Base-by-base conservation (phyloP, 2,329 filamentous ascomycete genomes). In the Bipolaris oryzae region DNA sequence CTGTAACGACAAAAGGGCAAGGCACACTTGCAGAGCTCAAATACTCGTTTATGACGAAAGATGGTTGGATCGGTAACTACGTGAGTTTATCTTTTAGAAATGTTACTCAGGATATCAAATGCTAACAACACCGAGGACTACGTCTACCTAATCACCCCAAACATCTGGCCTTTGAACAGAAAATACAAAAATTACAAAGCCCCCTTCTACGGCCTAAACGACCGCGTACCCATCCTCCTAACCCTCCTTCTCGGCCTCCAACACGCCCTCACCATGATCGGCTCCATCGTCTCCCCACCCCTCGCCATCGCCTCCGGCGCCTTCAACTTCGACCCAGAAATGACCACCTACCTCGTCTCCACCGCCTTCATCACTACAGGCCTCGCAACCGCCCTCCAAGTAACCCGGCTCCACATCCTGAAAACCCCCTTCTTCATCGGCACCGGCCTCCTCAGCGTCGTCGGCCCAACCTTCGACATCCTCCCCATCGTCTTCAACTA, bases 41-140 rank as follows among this genome's bases (percentile, higher is more conserved):
- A 54, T 69, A 74, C 54, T 73, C 73, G 15, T 73, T 77, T 46
- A 72, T 70, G 3, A 75, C 70, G 43, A 69, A 67, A 39, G 74
- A 76, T 60, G 74, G 76, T 2, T 78, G 74, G 74, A 51, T 77
- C 46, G 76, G 76, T 11, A 71, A 77, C 64, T 77, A 78, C 67
- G 76, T 77, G 62, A 23, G 63, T 16, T 20, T 15, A 28, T 28
- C 2, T 53, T 42, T 7, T 42, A n/a, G 18, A 35, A 7, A 21
- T 9, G 25, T 34, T 5, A 33, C 10, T 43, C 37, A 23, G 13
- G 15, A 37, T 33, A 11, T 23, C 54, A 23, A 16, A 21, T 35
- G 56, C 47, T 51, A 31, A 50, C 31, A 43, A 31, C 20, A 18
- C 34, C 25, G 28, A 78, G 71, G 76, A 78, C 57, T 72, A 76